Percentiles rank a stretch among this genome's conserved stretches.
phyloP scores from a whole-genome alignment of 352 stramenopile species.

The Phytophthora hibernalis region DNA sequence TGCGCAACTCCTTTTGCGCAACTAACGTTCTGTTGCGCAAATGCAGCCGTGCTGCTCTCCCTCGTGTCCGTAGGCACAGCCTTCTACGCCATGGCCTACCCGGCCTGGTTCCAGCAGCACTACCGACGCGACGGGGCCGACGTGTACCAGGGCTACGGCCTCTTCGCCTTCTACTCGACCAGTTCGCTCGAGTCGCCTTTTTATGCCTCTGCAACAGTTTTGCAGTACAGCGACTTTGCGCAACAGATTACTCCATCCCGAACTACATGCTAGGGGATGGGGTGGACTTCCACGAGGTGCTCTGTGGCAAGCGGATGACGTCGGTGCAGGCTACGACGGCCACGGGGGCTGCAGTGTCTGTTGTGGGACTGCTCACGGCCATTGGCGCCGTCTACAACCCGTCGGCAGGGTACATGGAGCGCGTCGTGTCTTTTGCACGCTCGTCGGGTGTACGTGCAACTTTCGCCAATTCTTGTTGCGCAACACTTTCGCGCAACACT shows the following conservation, averaged over 20 bases:
- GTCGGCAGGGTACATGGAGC: conserved; percentile 74
- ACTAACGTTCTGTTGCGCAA: conserved; percentile 3
- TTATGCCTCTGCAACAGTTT: conserved; percentile 79
- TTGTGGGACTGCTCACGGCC: conserved; percentile 65
- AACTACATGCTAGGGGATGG: conserved; percentile 89
- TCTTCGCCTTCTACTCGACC: conserved; percentile 89
- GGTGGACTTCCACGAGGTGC: conserved; percentile 69
- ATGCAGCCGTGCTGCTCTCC: conserved; percentile 77
- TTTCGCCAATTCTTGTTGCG: neutral
- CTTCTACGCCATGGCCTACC: conserved; percentile 85
- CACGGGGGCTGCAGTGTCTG: conserved; percentile 65
- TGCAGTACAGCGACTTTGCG: conserved; percentile 82
- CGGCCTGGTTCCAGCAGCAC: conserved; percentile 88
- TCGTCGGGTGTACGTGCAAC: conserved; percentile 71
- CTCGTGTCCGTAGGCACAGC: conserved; percentile 75
- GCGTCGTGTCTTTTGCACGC: conserved; percentile 86
- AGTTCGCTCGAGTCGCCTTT: conserved; percentile 72
- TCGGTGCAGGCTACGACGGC: conserved; percentile 72
- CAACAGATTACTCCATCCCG: conserved; percentile 52
- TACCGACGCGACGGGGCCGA: conserved; percentile 76
- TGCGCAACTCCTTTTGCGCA: neutral
- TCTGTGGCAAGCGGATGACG: conserved; percentile 79
- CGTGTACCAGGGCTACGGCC: conserved; percentile 81
- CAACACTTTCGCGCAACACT: neutral
- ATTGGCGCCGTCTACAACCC: conserved; percentile 82